Evolutionary conservation across 1,284 basidiomycete genomes (phyloP).

Genomic region (Pascua guehoae): DNA sequence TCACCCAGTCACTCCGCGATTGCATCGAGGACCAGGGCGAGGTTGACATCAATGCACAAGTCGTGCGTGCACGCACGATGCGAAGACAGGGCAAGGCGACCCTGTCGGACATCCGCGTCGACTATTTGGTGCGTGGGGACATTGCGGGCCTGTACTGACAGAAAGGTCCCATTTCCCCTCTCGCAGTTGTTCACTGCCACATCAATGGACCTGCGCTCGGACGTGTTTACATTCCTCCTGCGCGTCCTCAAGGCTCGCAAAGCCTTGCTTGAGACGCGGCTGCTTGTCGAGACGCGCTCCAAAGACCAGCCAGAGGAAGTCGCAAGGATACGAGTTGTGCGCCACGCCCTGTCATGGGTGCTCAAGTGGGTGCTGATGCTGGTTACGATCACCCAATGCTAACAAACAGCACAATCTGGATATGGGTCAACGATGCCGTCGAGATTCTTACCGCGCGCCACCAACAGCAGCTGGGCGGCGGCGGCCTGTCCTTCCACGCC

Average conservation of each 20-base stretch:
- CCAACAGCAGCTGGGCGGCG: slow-evolving; percentile 57
- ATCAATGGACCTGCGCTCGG: slow-evolving; percentile 61
- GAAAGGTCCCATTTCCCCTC: slow-evolving; percentile 65
- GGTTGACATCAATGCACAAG: slow-evolving; percentile 64
- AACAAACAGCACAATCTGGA: slow-evolving; percentile 59
- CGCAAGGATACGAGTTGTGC: slow-evolving; percentile 67
- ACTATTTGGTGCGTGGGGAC: slow-evolving; percentile 59
- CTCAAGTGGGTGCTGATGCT: slow-evolving; percentile 61
- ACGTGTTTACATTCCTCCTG: slow-evolving; percentile 71
- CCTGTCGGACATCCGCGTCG: slow-evolving; percentile 64
- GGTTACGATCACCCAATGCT: not conserved
- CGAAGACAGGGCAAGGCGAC: slow-evolving; percentile 48
- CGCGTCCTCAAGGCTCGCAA: slow-evolving; percentile 70
- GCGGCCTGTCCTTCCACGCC: slow-evolving; percentile 63
- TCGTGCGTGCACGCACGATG: slow-evolving; percentile 66
- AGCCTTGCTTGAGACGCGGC: slow-evolving; percentile 36
- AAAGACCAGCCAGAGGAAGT: slow-evolving; percentile 52
- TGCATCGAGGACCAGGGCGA: slow-evolving; percentile 56
- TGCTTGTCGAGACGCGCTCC: slow-evolving; percentile 56
- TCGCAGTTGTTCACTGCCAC: slow-evolving; percentile 69
- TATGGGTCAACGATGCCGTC: slow-evolving; percentile 68
- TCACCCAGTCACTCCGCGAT: slow-evolving; percentile 72
- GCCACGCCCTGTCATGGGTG: slow-evolving; percentile 74
- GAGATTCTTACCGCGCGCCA: slow-evolving; percentile 7
- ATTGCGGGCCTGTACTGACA: not conserved